A percentile compares a stretch with the other conserved stretches of the same genome.
Conservation (phyloP, 73 alveolate genomes). For the Uronychia setigera region DNA sequence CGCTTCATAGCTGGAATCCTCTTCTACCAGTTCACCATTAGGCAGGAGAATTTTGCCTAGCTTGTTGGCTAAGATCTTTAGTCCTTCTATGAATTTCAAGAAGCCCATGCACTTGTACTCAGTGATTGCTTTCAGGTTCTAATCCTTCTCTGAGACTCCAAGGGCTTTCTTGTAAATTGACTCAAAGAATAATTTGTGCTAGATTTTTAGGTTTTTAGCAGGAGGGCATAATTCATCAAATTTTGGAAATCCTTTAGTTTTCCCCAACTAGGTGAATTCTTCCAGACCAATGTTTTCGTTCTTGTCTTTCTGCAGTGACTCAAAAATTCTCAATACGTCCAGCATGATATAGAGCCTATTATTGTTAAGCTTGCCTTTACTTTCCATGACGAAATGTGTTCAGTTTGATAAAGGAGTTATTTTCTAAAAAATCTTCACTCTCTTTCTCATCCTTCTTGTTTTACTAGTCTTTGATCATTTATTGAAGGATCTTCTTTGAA, state of each 20-base stretch:
- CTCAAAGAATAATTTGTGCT: neutral
- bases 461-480: neutral
- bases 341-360: neutral
- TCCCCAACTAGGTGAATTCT: neutral
- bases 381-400: neutral
- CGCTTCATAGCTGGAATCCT: too few relatives aligned
- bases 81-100: neutral
- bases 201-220: neutral
- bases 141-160: neutral
- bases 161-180: neutral
- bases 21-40: too few relatives aligned
- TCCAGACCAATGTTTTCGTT: neutral
- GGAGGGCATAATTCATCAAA: neutral
- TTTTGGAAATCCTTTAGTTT: neutral
- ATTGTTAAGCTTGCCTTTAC: neutral
- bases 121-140: neutral
- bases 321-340: neutral
- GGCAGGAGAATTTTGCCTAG: neutral
- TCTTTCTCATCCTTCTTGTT: neutral
- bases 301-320: neutral
- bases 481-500: neutral
- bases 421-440: neutral
- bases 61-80: neutral
- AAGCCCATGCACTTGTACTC: conserved; percentile 2
- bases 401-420: neutral